A percentile compares a stretch with the other conserved stretches of the same genome.
Conservation (phyloP, 2,329 filamentous ascomycete genomes). For the Apiospora rasikravindrae region DNA sequence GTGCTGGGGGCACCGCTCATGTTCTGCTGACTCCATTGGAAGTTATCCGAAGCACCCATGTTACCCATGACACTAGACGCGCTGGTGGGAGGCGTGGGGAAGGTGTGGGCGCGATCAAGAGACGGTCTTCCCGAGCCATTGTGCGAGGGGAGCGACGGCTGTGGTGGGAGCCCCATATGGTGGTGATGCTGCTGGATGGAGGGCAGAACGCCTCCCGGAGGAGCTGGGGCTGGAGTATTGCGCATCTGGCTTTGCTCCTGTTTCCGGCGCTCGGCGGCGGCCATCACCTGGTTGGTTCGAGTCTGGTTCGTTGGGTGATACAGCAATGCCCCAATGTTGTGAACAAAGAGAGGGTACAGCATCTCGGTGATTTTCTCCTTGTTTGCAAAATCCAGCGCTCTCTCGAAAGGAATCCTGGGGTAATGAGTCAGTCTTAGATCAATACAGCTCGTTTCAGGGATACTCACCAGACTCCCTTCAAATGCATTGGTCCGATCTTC, state of each 20-base stretch:
- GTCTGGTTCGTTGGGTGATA: constrained; percentile 92
- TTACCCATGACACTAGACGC: constrained; percentile 81
- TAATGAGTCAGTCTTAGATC: constrained; percentile 22
- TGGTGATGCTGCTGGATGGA: constrained; percentile 72
- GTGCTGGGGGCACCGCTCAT: constrained; percentile 66
- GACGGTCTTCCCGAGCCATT: constrained; percentile 75
- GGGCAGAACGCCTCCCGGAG: constrained; percentile 55
- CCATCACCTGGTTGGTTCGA: constrained; percentile 84
- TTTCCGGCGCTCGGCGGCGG: constrained; percentile 79
- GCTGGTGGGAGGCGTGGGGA: constrained; percentile 91
- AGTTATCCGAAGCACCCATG: constrained; percentile 77
- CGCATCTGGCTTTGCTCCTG: constrained; percentile 71
- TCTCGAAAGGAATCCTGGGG: constrained; percentile 92
- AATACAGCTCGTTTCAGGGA: background rate
- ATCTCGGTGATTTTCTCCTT: constrained; percentile 99
- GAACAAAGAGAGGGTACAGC: constrained; percentile 93
- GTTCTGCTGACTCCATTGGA: constrained; percentile 74
- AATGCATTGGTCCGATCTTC: constrained; percentile 98
- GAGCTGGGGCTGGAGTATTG: constrained; percentile 58
- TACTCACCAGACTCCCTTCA: constrained; percentile 94
- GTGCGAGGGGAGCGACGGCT: constrained; percentile 66
- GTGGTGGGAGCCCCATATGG: constrained; percentile 64
- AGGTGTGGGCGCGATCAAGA: constrained; percentile 86
- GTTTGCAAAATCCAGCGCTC: constrained; percentile 97
- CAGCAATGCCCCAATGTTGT: constrained; percentile 91